A percentile compares a stretch with the other conserved stretches of the same genome.
These are phyloP conservation scores for Candida sojae DNA, from an alignment of 1,139 yeast species.

Conservation along the genomic window DNA sequence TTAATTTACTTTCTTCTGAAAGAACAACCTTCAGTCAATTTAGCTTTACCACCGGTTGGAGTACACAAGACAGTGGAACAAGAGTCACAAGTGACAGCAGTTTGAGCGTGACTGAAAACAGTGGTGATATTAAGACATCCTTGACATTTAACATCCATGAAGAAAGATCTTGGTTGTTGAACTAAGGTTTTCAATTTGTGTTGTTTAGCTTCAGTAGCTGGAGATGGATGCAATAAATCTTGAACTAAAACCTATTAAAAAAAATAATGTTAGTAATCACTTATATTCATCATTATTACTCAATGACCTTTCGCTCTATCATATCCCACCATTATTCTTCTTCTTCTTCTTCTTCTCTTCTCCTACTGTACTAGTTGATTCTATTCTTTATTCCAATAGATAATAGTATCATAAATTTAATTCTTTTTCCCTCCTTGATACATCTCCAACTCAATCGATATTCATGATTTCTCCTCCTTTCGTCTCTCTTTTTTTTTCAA, in stretches of 20 bases:
- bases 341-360: too few relatives aligned
- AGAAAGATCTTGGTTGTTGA: slow-evolving; percentile 96
- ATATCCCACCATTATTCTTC: too few relatives aligned
- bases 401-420: too few relatives aligned
- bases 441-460: too few relatives aligned
- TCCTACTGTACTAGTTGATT: background rate
- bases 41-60: slow-evolving; percentile 99
- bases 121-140: slow-evolving; percentile 99
- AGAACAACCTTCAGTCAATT: slow-evolving; percentile 97
- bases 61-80: slow-evolving; percentile 97
- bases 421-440: too few relatives aligned
- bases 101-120: slow-evolving; percentile 99
- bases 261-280: slow-evolving; percentile 2
- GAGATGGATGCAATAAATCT: slow-evolving; percentile 95
- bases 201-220: slow-evolving; percentile 92
- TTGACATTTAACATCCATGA: slow-evolving; percentile 99
- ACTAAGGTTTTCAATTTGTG: slow-evolving; percentile 98
- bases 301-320: background rate
- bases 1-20: slow-evolving; percentile 91
- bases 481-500: too few relatives aligned
- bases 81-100: slow-evolving; percentile 98
- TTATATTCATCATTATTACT: background rate
- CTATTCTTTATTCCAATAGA: background rate
- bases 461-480: background rate
- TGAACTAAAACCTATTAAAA: slow-evolving; percentile 78